Evolutionary conservation across 495 filamentous ascomycete species (phyloP).

Genomic region (Hypoxylon perforatum): DNA sequence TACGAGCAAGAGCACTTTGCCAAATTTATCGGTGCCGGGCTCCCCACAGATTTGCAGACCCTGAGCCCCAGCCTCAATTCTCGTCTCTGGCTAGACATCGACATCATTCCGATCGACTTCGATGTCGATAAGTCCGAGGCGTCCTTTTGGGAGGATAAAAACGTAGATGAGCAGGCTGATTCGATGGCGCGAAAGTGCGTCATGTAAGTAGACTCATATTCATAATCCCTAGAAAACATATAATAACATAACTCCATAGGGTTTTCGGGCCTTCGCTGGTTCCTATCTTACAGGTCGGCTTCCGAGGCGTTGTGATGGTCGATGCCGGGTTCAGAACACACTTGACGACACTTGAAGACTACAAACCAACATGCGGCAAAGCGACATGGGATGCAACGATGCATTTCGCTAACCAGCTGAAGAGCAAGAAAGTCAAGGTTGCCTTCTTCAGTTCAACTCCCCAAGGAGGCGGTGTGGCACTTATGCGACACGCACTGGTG

Average conservation of each 20-base stretch:
- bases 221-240: background rate
- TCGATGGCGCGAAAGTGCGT: constrained; percentile 84
- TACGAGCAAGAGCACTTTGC: constrained; percentile 71
- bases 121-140: constrained; percentile 58
- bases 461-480: constrained; percentile 86
- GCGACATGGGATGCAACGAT: constrained; percentile 77
- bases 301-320: constrained; percentile 77
- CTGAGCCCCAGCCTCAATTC: constrained; percentile 72
- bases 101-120: constrained; percentile 76
- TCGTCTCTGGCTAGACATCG: constrained; percentile 82
- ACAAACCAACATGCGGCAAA: constrained; percentile 67
- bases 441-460: constrained; percentile 90
- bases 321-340: constrained; percentile 73
- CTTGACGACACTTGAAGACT: constrained; percentile 71
- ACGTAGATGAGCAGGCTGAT: constrained; percentile 86
- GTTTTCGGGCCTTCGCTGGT: constrained; percentile 80
- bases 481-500: constrained; percentile 88
- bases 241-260: constrained; percentile 51
- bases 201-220: constrained; percentile 13
- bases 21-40: constrained; percentile 74
- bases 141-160: constrained; percentile 63
- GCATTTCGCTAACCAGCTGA: constrained; percentile 74
- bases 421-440: constrained; percentile 72
- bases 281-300: constrained; percentile 80
- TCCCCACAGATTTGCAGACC: constrained; percentile 62